phyloP scores from a whole-genome alignment of 2,329 filamentous ascomycete genomes.

The Tolypocladium tundrense region DNA sequence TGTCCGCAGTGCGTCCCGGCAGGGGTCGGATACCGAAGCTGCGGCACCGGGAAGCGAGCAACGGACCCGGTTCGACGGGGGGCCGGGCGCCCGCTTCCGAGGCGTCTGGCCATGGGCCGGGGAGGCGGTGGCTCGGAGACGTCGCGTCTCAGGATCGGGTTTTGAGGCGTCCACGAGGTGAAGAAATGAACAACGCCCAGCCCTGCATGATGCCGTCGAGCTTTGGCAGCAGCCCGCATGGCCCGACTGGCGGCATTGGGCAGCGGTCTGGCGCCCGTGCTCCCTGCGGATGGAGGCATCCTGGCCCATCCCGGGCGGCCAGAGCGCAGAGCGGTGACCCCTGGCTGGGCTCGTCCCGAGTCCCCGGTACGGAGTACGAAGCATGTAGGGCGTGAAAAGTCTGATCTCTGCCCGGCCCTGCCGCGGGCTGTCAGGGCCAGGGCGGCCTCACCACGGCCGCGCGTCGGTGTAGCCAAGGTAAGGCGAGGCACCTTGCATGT shows the following conservation, averaged over 20 bases:
- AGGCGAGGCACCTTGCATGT: not conserved
- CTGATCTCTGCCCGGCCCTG: not conserved
- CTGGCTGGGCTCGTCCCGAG: not conserved
- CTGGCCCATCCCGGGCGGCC: not conserved
- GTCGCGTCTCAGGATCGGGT: not conserved
- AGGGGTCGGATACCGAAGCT: conserved; percentile 1
- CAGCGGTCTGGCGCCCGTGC: not conserved
- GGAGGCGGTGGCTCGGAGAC: not conserved
- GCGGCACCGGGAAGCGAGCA: not conserved
- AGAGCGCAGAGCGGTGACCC: not conserved
- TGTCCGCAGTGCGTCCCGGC: not conserved
- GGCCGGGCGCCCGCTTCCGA: not conserved
- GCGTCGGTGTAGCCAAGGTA: not conserved
- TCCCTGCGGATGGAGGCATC: not conserved
- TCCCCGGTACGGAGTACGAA: not conserved
- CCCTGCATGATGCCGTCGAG: not conserved
- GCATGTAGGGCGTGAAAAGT: not conserved
- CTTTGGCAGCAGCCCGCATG: not conserved
- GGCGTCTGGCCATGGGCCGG: not conserved
- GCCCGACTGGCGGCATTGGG: not conserved
- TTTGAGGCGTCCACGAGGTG: not conserved
- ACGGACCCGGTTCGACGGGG: not conserved
- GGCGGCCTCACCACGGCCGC: not conserved
- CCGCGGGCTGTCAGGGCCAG: no score
- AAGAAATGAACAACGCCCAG: not conserved